These are phyloP conservation scores for Rhodotorula glutinis DNA, from an alignment of 1,284 basidiomycete species.

Conservation along the genomic window DNA sequence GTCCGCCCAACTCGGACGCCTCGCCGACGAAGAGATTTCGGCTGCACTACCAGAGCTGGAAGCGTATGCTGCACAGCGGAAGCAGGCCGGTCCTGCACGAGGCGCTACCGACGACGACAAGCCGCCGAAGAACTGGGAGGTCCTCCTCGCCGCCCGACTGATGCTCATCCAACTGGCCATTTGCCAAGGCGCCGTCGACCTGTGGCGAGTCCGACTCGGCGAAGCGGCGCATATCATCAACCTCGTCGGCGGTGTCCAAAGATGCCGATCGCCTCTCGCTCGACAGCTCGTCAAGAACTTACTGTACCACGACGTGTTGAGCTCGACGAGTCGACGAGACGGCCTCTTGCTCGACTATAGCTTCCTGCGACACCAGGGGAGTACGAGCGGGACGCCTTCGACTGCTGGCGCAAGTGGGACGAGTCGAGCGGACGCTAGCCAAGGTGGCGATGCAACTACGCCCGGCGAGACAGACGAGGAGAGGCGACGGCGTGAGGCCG, in stretches of 20 bases:
- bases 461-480: background rate
- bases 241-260: slow-evolving; percentile 12
- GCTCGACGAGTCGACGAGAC: slow-evolving; percentile 13
- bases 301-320: slow-evolving; percentile 28
- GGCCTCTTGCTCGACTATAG: slow-evolving; percentile 20
- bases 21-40: slow-evolving; percentile 10
- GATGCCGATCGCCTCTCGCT: slow-evolving; percentile 12
- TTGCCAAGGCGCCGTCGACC: slow-evolving; percentile 19
- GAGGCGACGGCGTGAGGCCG: slow-evolving; percentile 1
- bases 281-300: slow-evolving; percentile 22
- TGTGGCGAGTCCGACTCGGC: slow-evolving; percentile 19
- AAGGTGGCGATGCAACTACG: no score
- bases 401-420: background rate
- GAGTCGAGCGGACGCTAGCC: background rate
- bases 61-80: background rate
- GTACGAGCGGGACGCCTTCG: background rate
- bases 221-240: slow-evolving; percentile 14
- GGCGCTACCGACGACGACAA: no score
- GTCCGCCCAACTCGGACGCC: slow-evolving; percentile 13
- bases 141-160: slow-evolving; percentile 17
- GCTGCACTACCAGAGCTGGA: background rate
- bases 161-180: slow-evolving; percentile 26
- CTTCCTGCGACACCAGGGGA: background rate
- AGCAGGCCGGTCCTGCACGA: background rate
- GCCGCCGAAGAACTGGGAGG: slow-evolving; percentile 16